Conservation (phyloP, 2,329 filamentous ascomycete species). For the Trichoderma citrinoviride region DNA sequence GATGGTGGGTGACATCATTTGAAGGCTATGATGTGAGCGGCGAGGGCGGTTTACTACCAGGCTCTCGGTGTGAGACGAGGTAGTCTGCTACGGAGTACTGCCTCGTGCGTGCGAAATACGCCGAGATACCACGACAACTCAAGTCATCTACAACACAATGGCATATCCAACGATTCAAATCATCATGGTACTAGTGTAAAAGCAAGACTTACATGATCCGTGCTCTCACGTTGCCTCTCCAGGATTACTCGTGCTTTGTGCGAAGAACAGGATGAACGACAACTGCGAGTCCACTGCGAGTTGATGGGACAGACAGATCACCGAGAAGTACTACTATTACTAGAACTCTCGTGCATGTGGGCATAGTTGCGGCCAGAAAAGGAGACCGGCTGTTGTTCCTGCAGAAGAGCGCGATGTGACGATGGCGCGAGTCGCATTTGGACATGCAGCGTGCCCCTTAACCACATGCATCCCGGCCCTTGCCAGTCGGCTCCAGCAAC, state of each 20-base stretch:
- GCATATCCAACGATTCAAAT: constrained; percentile 2
- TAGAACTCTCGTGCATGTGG: neutral
- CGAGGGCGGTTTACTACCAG: neutral
- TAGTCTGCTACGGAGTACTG: neutral
- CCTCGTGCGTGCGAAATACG: neutral
- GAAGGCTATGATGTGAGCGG: neutral
- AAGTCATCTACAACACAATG: neutral
- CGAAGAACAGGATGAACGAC: neutral
- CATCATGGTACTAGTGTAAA: neutral
- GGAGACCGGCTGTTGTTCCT: constrained; percentile 22
- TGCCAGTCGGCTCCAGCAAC: neutral
- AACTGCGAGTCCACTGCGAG: neutral
- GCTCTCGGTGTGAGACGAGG: no score
- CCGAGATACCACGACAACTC: neutral
- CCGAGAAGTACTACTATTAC: neutral
- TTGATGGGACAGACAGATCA: neutral
- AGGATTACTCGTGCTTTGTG: no score
- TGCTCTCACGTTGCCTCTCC: neutral
- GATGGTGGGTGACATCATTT: constrained; percentile 14
- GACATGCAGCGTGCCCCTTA: constrained; percentile 18
- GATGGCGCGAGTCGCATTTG: constrained; percentile 16
- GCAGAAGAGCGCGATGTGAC: constrained; percentile 23
- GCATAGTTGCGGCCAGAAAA: neutral
- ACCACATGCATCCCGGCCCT: neutral
- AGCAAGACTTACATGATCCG: neutral